Evolutionary conservation across 1,139 yeast genomes (phyloP), one percentile per base, ranked within the genome.

Genomic region (Candida sp.): DNA sequence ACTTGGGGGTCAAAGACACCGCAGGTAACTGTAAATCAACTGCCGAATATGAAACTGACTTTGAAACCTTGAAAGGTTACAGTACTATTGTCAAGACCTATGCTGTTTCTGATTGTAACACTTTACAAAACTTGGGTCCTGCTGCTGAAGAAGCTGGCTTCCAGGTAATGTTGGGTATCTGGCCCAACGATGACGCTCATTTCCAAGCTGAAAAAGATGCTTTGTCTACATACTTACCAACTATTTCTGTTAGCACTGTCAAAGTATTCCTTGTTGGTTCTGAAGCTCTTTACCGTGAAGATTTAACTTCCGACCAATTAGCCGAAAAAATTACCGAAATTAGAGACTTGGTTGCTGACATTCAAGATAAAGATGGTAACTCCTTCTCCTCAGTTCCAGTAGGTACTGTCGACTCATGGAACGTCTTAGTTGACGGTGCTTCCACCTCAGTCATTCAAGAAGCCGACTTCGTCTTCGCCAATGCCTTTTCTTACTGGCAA

Each of bases 401-500:
- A 52, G 98, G 98, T 51, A 83, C 89, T 50, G 97, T 88, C 54
- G 98, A 93, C 68, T 89, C 97, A 1, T 91, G 99, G 98, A 88
- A 91, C 68, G 77, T 87, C 49, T 67, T 88, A 54, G 96, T 89
- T 55, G 95, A 88, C 57, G 95, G 87, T 56, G 79, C 73, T 54
- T 74, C 84, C 52, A 59, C 70, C 44, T 79, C 84, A 30, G 96
- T 85, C 43, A 83, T 93, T 60, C 57, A 80, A 63, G 93, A 88
- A 39, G 75, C 95, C 41, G 97, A 91, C 67, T 73, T 88, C 57
- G 81, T 90, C 50, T 85, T 84, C 64, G 95, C 96, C 59, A 91
- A 93, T 64, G 97, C 97, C 43, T 93, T 91, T 78, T 86, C 97
- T 19, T 91, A 89, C 84, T 93, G 98, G 98, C 97, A 93, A 75